A percentile compares a stretch with the other conserved stretches of the same genome.
phyloP scores from a whole-genome alignment of 2,329 filamentous ascomycete genomes.

The Mycosphaerella sp. region DNA sequence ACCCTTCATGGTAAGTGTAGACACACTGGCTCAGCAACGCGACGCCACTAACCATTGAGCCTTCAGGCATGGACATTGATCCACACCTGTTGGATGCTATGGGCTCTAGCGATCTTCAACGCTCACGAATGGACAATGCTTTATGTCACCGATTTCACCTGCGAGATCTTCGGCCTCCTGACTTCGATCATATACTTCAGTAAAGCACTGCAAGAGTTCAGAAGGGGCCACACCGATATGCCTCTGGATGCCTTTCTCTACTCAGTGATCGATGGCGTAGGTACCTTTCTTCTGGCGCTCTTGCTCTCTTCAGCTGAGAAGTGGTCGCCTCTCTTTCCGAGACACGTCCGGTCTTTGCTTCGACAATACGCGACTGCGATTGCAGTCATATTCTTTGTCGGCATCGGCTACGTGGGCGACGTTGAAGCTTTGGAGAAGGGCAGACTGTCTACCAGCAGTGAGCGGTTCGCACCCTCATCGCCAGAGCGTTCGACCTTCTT shows the following conservation, averaged over 20 bases:
- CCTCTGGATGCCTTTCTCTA: slow-evolving; percentile 60
- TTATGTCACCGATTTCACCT: slow-evolving; percentile 62
- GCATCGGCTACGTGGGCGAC: slow-evolving; percentile 56
- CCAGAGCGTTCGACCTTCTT: slow-evolving; percentile 53
- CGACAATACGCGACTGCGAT: slow-evolving; percentile 61
- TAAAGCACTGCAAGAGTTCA: slow-evolving; percentile 58
- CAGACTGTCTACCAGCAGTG: slow-evolving; percentile 4
- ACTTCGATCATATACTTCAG: slow-evolving; percentile 62
- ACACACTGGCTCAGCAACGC: not conserved
- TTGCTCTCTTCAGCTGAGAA: slow-evolving; percentile 55
- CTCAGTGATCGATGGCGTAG: slow-evolving; percentile 58
- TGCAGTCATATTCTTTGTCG: slow-evolving; percentile 60
- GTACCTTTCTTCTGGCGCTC: slow-evolving; percentile 58
- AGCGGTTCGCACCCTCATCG: slow-evolving; percentile 11
- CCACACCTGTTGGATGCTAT: slow-evolving; percentile 60
- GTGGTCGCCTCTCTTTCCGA: slow-evolving; percentile 41
- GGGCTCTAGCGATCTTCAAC: slow-evolving; percentile 58
- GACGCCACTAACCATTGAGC: not conserved
- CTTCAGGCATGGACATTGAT: slow-evolving; percentile 56
- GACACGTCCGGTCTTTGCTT: slow-evolving; percentile 56
- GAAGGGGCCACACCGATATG: slow-evolving; percentile 52
- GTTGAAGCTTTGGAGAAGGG: slow-evolving; percentile 52
- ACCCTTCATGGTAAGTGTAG: slow-evolving; percentile 47
- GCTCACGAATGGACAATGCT: slow-evolving; percentile 66
- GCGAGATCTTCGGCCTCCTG: slow-evolving; percentile 60